Conservation (phyloP, 768 basidiomycete species). For the Pleurotus tuber-regium region DNA sequence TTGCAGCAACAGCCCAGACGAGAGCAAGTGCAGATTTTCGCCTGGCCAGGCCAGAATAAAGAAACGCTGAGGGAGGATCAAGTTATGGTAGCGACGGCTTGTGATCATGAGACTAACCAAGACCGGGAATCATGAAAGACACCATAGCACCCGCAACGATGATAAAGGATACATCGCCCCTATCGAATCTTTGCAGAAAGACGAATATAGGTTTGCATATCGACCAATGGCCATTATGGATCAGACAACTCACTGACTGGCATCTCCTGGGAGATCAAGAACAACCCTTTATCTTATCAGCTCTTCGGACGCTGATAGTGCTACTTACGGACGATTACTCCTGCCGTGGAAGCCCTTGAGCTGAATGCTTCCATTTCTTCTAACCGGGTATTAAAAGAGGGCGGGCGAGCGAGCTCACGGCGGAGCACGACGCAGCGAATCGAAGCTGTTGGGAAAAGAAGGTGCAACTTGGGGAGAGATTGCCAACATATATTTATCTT, state of each 20-base stretch:
- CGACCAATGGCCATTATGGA: neutral
- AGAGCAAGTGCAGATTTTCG: slow-evolving; percentile 68
- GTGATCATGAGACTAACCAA: slow-evolving; percentile 38
- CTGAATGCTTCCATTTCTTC: neutral
- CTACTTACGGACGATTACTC: slow-evolving; percentile 1
- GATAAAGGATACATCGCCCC: slow-evolving; percentile 72
- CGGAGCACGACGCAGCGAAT: neutral
- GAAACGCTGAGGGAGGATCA: slow-evolving; percentile 47
- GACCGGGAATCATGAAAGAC: slow-evolving; percentile 74
- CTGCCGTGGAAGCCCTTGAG: neutral
- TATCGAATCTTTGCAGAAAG: slow-evolving; percentile 52
- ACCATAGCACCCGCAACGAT: slow-evolving; percentile 69
- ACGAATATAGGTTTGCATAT: neutral
- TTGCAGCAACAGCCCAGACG: slow-evolving; percentile 73
- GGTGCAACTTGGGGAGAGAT: too few relatives aligned
- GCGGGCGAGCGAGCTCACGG: neutral
- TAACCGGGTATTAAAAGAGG: neutral
- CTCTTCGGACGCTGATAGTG: neutral
- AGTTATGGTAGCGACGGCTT: neutral
- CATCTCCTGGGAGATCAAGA: slow-evolving; percentile 6
- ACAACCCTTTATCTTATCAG: neutral
- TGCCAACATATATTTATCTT: too few relatives aligned
- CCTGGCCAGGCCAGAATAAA: slow-evolving; percentile 71
- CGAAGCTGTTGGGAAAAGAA: neutral
- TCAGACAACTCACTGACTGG: slow-evolving; percentile 5